Evolutionary conservation across 352 stramenopile species (phyloP).

Genomic region (Phytophthora sojae): DNA sequence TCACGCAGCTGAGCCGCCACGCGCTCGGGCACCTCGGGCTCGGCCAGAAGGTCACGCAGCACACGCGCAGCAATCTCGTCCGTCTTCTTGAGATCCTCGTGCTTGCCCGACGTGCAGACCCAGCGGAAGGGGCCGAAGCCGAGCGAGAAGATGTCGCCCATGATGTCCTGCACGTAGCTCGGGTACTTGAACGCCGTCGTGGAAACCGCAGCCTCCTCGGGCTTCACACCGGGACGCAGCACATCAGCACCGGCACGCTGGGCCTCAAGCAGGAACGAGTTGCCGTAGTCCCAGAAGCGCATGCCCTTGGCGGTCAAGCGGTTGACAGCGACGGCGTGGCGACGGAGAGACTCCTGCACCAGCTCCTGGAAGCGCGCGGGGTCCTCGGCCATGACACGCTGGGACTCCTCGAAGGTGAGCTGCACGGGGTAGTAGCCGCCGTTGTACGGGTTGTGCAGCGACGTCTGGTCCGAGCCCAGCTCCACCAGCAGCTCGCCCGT

Average conservation of each 20-base stretch:
- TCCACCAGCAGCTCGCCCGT: slow-evolving; percentile 82
- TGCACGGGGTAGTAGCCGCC: slow-evolving; percentile 90
- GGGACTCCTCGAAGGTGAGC: slow-evolving; percentile 82
- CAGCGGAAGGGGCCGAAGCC: slow-evolving; percentile 92
- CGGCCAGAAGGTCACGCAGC: slow-evolving; percentile 67
- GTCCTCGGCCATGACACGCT: slow-evolving; percentile 83
- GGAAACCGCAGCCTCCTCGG: slow-evolving; percentile 68
- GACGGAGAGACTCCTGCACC: slow-evolving; percentile 80
- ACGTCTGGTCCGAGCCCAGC: slow-evolving; percentile 90
- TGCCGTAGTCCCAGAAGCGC: slow-evolving; percentile 93
- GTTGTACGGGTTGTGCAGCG: slow-evolving; percentile 91
- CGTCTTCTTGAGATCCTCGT: slow-evolving; percentile 77
- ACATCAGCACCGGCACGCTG: slow-evolving; percentile 86
- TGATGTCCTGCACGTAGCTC: slow-evolving; percentile 92
- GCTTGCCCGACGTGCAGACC: slow-evolving; percentile 81
- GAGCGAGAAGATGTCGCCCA: slow-evolving; percentile 92
- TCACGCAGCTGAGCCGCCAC: slow-evolving; percentile 83
- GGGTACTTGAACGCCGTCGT: slow-evolving; percentile 87
- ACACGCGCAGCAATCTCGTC: slow-evolving; percentile 80
- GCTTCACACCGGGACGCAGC: slow-evolving; percentile 46
- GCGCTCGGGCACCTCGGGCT: slow-evolving; percentile 51
- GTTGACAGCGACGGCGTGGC: slow-evolving; percentile 86
- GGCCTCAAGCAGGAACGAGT: slow-evolving; percentile 89
- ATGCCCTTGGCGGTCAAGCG: slow-evolving; percentile 78
- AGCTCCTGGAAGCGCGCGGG: slow-evolving; percentile 80